Evolutionary conservation across 345 rosid genomes (phyloP).

Genomic region (Rhodamnia argentea): DNA sequence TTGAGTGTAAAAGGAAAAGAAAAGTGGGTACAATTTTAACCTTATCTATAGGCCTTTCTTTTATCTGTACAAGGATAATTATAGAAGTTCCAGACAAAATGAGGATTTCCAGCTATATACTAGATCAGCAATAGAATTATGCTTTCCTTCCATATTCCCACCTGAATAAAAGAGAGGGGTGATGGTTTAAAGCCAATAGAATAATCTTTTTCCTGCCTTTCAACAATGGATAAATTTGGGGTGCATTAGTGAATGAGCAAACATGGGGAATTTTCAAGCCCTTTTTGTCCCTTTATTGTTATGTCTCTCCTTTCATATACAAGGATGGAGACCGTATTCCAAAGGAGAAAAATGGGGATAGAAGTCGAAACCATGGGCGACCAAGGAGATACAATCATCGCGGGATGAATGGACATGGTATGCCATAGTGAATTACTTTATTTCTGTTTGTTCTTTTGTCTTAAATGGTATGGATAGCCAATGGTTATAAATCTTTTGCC

Average conservation of each 20-base stretch:
- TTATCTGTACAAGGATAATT: neutral
- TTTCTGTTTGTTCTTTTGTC: neutral
- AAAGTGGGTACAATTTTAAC: neutral
- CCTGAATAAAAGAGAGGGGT: neutral
- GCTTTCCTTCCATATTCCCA: neutral
- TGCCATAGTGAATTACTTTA: neutral
- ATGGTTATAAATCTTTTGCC: neutral
- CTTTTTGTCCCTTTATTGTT: neutral
- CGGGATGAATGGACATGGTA: slow-evolving; percentile 42
- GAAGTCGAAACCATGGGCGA: slow-evolving; percentile 34
- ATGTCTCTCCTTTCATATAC: neutral
- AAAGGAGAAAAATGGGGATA: slow-evolving; percentile 55
- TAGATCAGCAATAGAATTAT: neutral
- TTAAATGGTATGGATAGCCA: neutral
- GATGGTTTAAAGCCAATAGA: neutral
- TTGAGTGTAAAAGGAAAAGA: neutral
- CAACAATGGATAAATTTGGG: neutral
- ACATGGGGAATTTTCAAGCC: neutral
- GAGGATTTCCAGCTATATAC: neutral
- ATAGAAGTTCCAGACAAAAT: neutral
- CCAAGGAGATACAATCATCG: slow-evolving; percentile 43
- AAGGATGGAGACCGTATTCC: slow-evolving; percentile 40
- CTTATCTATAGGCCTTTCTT: neutral
- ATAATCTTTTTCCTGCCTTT: neutral
- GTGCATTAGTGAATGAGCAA: neutral